These are phyloP conservation scores for Colletotrichum graminicola DNA, from an alignment of 2,329 filamentous ascomycete genomes.

Conservation along the genomic window DNA sequence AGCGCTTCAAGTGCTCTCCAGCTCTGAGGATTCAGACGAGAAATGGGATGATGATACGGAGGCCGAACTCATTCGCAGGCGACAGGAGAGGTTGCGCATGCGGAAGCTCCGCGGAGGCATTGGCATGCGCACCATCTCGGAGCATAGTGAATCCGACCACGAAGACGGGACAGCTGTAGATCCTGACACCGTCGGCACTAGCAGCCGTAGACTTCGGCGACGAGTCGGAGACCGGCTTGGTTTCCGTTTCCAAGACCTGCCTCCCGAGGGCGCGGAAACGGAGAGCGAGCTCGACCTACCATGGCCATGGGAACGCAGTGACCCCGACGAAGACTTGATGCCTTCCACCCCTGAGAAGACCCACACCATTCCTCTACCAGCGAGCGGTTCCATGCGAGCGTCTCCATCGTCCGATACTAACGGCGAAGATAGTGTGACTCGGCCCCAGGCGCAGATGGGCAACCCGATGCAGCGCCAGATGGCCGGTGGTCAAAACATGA, in stretches of 20 bases:
- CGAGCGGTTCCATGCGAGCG: constrained; percentile 6
- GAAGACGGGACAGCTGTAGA: constrained; percentile 50
- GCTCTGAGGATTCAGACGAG: constrained; percentile 51
- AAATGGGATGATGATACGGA: constrained; percentile 56
- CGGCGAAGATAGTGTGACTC: constrained; percentile 9
- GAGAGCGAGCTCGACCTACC: no score
- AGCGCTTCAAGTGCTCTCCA: constrained; percentile 46
- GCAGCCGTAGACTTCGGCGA: constrained; percentile 61
- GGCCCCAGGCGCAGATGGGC: constrained; percentile 52
- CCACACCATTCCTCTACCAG: constrained; percentile 49
- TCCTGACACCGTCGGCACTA: constrained; percentile 58
- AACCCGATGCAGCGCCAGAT: constrained; percentile 55
- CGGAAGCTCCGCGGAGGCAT: constrained; percentile 65
- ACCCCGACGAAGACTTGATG: no score
- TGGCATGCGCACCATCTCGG: constrained; percentile 66
- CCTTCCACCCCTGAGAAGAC: constrained; percentile 51
- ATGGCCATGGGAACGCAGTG: no score
- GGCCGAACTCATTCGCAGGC: constrained; percentile 54
- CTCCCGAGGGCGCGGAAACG: constrained; percentile 47
- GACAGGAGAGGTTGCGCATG: constrained; percentile 58
- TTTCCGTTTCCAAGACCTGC: constrained; percentile 62
- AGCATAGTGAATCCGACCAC: constrained; percentile 64
- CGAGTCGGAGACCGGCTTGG: constrained; percentile 58
- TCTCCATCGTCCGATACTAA: no score
- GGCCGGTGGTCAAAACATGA: constrained; percentile 50